Evolutionary conservation across 371 early-diverging fungal genomes (phyloP).

Genomic region (Lichtheimia corymbifera): DNA sequence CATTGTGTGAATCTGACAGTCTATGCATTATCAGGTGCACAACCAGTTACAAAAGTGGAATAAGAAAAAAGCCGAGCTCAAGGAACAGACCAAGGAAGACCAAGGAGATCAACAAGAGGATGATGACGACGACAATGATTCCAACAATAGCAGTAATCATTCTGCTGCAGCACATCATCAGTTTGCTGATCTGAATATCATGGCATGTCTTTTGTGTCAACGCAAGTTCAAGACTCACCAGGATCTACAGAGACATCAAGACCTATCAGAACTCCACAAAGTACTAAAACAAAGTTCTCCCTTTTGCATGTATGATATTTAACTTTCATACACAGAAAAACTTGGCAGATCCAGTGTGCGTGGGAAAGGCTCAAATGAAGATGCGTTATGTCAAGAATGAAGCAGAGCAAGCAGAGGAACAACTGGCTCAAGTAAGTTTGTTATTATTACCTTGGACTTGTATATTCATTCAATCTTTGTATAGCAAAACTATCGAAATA

Average conservation of each 20-base stretch:
- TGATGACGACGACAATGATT: slow-evolving; percentile 21
- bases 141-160: no score
- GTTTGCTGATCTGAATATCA: slow-evolving; percentile 46
- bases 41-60: slow-evolving; percentile 58
- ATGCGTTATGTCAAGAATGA: slow-evolving; percentile 23
- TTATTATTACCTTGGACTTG: slow-evolving; percentile 14
- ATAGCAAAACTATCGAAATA: slow-evolving; percentile 59
- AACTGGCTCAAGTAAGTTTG: slow-evolving; percentile 28
- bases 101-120: slow-evolving; percentile 15
- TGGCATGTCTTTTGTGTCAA: slow-evolving; percentile 69
- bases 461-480: background rate
- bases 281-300: slow-evolving; percentile 24
- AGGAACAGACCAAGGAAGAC: slow-evolving; percentile 17
- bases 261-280: slow-evolving; percentile 69
- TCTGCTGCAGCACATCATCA: slow-evolving; percentile 28
- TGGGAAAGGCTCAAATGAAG: slow-evolving; percentile 36
- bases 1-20: background rate
- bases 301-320: background rate
- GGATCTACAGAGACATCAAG: slow-evolving; percentile 63
- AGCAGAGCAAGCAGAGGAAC: slow-evolving; percentile 23
- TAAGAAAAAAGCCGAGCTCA: slow-evolving; percentile 45
- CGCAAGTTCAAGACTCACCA: slow-evolving; percentile 62
- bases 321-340: slow-evolving; percentile 28
- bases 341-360: slow-evolving; percentile 29
- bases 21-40: slow-evolving; percentile 36